phyloP scores from a whole-genome alignment of 352 stramenopile genomes.

The Phytophthora macrochlamydospora region DNA sequence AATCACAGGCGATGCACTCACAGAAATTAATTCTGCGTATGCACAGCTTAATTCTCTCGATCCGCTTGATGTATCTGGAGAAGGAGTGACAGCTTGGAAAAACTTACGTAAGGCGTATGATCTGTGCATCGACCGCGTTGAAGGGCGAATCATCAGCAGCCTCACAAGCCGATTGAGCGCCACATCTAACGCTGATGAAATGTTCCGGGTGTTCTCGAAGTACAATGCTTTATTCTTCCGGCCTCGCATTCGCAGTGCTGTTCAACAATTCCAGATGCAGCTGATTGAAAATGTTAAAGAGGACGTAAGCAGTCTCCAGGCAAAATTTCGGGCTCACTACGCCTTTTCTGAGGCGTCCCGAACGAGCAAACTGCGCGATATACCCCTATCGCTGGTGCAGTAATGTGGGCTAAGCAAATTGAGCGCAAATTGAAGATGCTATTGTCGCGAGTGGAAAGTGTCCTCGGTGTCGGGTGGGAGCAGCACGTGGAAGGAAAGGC shows the following conservation, averaged over 20 bases:
- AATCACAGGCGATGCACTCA: constrained; percentile 79
- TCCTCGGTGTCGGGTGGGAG: constrained; percentile 97
- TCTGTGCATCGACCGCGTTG: constrained; percentile 90
- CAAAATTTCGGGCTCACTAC: constrained; percentile 95
- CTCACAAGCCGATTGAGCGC: constrained; percentile 88
- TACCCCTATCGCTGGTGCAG: constrained; percentile 98
- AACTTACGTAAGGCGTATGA: constrained; percentile 91
- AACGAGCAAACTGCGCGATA: constrained; percentile 95
- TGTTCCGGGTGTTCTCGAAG: constrained; percentile 97
- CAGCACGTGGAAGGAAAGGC: constrained; percentile 97
- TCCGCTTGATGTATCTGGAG: constrained; percentile 85
- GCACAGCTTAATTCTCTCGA: constrained; percentile 78
- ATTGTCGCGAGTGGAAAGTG: constrained; percentile 96
- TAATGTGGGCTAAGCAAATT: constrained; percentile 99
- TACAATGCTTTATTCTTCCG: constrained; percentile 99
- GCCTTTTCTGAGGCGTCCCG: constrained; percentile 95
- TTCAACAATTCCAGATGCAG: constrained; percentile 99
- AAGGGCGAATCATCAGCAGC: constrained; percentile 91
- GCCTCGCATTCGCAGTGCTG: constrained; percentile 93
- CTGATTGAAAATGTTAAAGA: constrained; percentile 98
- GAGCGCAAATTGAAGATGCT: constrained; percentile 98
- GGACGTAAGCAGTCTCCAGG: constrained; percentile 96
- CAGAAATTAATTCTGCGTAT: constrained; percentile 92
- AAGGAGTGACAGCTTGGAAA: constrained; percentile 85
- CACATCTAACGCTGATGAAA: constrained; percentile 94